Conservation (phyloP, 2,329 filamentous ascomycete genomes). For the Chrysosporium keratinophilum region DNA sequence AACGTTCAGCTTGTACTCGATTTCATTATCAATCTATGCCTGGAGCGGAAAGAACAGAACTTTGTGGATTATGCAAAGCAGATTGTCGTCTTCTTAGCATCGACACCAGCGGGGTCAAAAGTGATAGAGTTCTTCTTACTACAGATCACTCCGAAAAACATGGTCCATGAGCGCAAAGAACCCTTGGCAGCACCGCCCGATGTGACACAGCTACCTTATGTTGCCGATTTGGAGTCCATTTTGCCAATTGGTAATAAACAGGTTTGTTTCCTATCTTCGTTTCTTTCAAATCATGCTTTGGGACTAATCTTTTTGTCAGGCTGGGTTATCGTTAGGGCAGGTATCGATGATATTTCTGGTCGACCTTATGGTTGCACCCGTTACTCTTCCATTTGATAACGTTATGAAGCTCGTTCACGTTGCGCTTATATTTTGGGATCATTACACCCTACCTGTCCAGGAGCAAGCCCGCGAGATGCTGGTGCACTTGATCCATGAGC, state of each 20-base stretch:
- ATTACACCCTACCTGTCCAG: conserved; percentile 88
- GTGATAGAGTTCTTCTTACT: conserved; percentile 88
- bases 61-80: conserved; percentile 98
- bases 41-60: conserved; percentile 91
- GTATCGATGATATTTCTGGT: conserved; percentile 87
- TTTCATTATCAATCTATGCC: conserved; percentile 87
- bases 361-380: conserved; percentile 87
- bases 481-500: conserved; percentile 90
- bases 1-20: conserved; percentile 92
- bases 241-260: conserved; percentile 85
- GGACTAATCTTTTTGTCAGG: conserved; percentile 29
- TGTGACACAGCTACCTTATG: conserved; percentile 67
- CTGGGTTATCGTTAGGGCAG: conserved; percentile 84
- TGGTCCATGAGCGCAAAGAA: conserved; percentile 82
- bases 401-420: conserved; percentile 82
- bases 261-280: conserved; percentile 28
- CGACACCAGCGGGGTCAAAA: conserved; percentile 71
- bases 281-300: background rate
- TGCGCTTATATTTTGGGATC: conserved; percentile 90
- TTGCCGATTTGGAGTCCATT: conserved; percentile 69
- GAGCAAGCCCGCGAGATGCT: conserved; percentile 97
- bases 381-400: conserved; percentile 66
- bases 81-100: conserved; percentile 91
- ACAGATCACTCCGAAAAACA: conserved; percentile 88
- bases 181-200: conserved; percentile 57